Conservation (phyloP, 2,329 filamentous ascomycete genomes). For the Fusarium irregulare region DNA sequence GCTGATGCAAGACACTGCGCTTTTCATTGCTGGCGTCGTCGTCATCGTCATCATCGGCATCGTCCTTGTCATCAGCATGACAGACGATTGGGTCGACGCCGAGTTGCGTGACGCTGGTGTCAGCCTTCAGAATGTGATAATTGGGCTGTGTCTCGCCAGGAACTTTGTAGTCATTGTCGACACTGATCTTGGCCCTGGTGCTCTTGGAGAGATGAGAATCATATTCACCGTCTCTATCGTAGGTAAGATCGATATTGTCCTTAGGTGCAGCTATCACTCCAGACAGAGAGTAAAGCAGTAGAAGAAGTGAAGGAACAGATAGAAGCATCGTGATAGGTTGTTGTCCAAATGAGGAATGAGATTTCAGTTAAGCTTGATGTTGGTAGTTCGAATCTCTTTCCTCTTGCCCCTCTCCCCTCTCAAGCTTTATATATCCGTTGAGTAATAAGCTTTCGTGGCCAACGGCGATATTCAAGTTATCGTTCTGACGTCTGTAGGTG, state of each 20-base stretch:
- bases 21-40: neutral
- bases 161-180: constrained; percentile 4
- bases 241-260: neutral
- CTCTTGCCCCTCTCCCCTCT: neutral
- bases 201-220: neutral
- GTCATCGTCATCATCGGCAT: neutral
- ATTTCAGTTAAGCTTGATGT: neutral
- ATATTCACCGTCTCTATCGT: neutral
- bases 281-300: constrained; percentile 7
- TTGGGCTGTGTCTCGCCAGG: neutral
- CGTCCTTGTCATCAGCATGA: neutral
- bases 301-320: constrained; percentile 4
- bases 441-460: rapidly evolving
- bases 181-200: neutral
- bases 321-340: constrained; percentile 25
- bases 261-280: constrained; percentile 18
- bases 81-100: neutral
- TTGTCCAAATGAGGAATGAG: neutral
- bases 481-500: constrained; percentile 10
- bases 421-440: neutral
- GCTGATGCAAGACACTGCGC: neutral
- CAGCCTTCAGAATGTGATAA: neutral
- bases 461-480: neutral
- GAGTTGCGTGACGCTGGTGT: neutral
- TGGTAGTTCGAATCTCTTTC: rapidly evolving